These are phyloP conservation scores for Quercus phellos DNA, from an alignment of 331 rosid species.

Conservation along the genomic window DNA sequence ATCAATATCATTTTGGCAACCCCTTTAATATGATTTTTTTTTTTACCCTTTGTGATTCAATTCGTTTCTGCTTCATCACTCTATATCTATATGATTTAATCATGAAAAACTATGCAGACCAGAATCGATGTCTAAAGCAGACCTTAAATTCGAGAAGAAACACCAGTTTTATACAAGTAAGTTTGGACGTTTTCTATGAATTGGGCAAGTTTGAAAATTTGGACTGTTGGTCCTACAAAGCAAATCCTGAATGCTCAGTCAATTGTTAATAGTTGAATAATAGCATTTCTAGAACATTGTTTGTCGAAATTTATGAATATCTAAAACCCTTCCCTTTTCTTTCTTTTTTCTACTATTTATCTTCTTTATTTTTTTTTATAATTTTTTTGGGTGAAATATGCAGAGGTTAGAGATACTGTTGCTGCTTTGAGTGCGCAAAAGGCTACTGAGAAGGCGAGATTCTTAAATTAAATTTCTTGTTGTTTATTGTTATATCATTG, in stretches of 20 bases:
- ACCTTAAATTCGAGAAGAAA: slow-evolving; percentile 32
- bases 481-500: not conserved
- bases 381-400: slow-evolving; percentile 4
- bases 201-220: too few relatives aligned
- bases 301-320: not conserved
- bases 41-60: not conserved
- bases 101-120: slow-evolving; percentile 23
- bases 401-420: slow-evolving; percentile 63
- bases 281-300: not conserved
- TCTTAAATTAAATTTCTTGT: not conserved
- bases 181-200: not conserved
- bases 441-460: slow-evolving; percentile 56
- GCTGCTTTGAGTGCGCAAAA: slow-evolving; percentile 59
- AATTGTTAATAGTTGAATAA: not conserved
- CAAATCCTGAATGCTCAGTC: not conserved
- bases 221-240: too few relatives aligned
- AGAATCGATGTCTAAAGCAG: slow-evolving; percentile 18
- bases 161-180: slow-evolving; percentile 41
- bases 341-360: not conserved
- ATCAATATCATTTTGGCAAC: not conserved
- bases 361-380: not conserved
- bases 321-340: not conserved
- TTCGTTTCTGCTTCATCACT: not conserved
- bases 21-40: not conserved
- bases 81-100: not conserved